Percentiles rank a stretch among this genome's conserved stretches.
These are phyloP conservation scores for Xylariaceae sp. DNA, from an alignment of 2,329 filamentous ascomycete species.

Conservation along the genomic window DNA sequence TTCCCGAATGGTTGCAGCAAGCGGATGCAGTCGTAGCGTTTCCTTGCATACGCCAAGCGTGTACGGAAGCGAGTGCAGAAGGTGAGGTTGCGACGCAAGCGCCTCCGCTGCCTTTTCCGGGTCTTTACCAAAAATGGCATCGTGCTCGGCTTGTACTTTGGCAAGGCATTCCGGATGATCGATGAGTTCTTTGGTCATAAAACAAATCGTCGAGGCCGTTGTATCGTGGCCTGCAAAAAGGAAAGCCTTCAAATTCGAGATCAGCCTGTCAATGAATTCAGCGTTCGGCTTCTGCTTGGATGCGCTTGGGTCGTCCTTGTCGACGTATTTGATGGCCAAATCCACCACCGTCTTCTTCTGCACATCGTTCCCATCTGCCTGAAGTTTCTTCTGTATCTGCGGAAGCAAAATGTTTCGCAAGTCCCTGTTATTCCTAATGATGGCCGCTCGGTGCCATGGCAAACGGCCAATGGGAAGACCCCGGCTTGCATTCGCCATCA, in stretches of 20 bases:
- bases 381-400: conserved; percentile 19
- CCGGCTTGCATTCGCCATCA: conserved; percentile 12
- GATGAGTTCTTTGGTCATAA: conserved; percentile 27
- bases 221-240: conserved; percentile 36
- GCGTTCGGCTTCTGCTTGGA: conserved; percentile 15
- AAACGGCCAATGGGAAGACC: conserved; percentile 12
- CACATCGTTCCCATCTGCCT: conserved; percentile 7
- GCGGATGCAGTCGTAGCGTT: conserved; percentile 29
- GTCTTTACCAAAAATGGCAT: conserved; percentile 28
- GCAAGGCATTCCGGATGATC: conserved; percentile 26
- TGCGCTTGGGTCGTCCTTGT: conserved; percentile 17
- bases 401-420: conserved; percentile 22
- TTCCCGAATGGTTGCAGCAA: conserved; percentile 22
- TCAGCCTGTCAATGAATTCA: conserved; percentile 23
- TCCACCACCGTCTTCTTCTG: conserved; percentile 17
- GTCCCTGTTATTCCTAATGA: conserved; percentile 19
- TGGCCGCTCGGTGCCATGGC: conserved; percentile 18
- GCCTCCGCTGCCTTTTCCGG: conserved; percentile 15
- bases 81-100: conserved; percentile 17
- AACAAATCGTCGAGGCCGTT: conserved; percentile 31
- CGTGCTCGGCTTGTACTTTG: conserved; percentile 32
- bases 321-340: conserved; percentile 20
- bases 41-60: conserved; percentile 35
- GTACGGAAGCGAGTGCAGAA: conserved; percentile 31
- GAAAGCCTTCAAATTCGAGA: conserved; percentile 32